Evolutionary conservation across 148 eudicot genomes (phyloP).

Genomic region (Fagopyrum esculentum): DNA sequence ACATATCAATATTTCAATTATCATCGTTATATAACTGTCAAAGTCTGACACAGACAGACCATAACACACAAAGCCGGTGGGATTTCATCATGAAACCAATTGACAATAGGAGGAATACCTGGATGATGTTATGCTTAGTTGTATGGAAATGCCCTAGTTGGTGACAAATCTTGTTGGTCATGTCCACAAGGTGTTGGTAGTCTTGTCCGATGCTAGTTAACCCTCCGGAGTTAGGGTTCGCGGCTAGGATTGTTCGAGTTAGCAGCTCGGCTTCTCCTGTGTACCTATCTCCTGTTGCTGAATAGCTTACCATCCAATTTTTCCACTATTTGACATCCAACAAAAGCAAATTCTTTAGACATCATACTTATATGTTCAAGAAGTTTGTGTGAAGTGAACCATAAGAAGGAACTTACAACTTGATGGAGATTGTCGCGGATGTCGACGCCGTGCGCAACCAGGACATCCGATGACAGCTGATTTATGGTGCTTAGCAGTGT

Average conservation of each 20-base stretch:
- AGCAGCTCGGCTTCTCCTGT: not conserved
- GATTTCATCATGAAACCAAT: not conserved
- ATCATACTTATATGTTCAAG: not conserved
- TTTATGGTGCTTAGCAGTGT: not conserved
- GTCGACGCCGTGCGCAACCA: not conserved
- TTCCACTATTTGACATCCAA: not conserved
- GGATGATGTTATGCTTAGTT: not conserved
- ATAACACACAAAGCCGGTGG: no score
- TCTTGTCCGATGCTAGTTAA: not conserved
- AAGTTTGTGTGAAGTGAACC: not conserved
- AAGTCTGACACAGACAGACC: not conserved
- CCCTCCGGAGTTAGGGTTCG: not conserved
- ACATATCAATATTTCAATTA: not conserved
- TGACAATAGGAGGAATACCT: not conserved
- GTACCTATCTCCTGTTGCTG: not conserved
- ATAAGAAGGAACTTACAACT: constrained; percentile 5
- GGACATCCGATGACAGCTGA: not conserved
- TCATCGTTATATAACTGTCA: no score
- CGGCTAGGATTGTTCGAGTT: not conserved
- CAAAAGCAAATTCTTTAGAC: not conserved
- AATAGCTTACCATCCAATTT: not conserved
- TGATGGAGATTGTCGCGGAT: not conserved
- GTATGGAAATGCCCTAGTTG: not conserved
- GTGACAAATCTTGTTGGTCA: not conserved
- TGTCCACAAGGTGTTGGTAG: not conserved